Conservation (phyloP, 2,329 filamentous ascomycete genomes). For the Camillea tinctor region DNA sequence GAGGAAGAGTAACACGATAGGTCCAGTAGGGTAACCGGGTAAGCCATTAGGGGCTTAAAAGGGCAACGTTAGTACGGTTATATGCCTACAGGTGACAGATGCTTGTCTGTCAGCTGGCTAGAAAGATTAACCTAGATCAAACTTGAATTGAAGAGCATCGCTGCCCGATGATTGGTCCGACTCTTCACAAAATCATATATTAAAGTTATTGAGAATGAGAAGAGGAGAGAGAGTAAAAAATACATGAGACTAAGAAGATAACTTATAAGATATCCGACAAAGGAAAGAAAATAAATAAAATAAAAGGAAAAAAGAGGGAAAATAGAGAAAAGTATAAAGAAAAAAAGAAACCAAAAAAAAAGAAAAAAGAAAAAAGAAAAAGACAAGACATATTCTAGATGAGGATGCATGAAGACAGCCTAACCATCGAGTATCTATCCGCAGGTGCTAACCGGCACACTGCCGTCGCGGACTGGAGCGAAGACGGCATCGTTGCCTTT, state of each 20-base stretch:
- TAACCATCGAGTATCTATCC: slow-evolving; percentile 58
- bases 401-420: slow-evolving; percentile 23
- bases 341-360: neutral
- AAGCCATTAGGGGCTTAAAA: no score
- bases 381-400: neutral
- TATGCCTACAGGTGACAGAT: neutral
- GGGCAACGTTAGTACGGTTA: no score
- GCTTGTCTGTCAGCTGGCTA: neutral
- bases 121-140: neutral
- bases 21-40: no score
- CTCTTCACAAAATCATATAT: neutral
- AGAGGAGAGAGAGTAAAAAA: no score
- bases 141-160: neutral
- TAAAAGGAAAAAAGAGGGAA: no score
- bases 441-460: slow-evolving; percentile 89
- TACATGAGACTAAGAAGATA: no score
- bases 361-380: neutral
- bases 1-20: no score
- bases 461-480: slow-evolving; percentile 85
- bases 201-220: neutral
- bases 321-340: no score
- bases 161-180: neutral
- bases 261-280: no score
- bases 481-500: slow-evolving; percentile 73
- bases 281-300: neutral